Evolutionary conservation across 108 stramenopile genomes (phyloP), one percentile per base, ranked within the genome.

Genomic region (Licmophora abbreviata): DNA sequence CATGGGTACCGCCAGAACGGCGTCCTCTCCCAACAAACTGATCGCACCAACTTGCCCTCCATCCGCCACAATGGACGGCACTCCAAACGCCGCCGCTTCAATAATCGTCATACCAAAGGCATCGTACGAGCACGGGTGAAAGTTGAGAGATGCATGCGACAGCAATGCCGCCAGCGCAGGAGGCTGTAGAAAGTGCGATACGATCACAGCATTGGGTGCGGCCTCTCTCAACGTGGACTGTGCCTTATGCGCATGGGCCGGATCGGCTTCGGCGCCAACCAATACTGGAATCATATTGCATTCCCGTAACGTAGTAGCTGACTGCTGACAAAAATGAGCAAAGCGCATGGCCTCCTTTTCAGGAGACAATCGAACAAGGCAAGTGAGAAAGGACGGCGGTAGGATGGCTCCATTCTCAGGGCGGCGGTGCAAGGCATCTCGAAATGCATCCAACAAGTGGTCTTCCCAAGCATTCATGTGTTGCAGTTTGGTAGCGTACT

Each of bases 41-140:
- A 33, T 45, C 10, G 69, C 68, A 38, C 68, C 74, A 33, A 69
- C 49, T 35, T 50, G 36, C 0, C 59, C 59, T 29, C 65, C 64
- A 15, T 28, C 23, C 20, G 63, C 46, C 4, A 74, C 44, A 29
- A 78, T 53, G 4, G 73, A 58, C 21, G 73, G 72, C 14, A 48
- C 72, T 18, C 66, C 69, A 49, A 66, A 73, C 0, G 77, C 72
- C 22, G 72, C 69, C 9, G 77, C 67, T 60, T 78, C 77, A 6
- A 78, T 51, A 29, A 78, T 47, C 2, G 77, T 78, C 77, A 78
- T 78, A 10, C 77, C 77, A 48, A 66, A 78, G 6, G 77, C 73
- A 58, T 78, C 77, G 37, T 78, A 78, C 2, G 56, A 51, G 36
- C 64, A 66, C 2, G 77, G 77, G 47, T 78, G 77, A 61, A 78